Evolutionary conservation across 108 stramenopile species (phyloP).

Genomic region (Nannochloropsis salina): DNA sequence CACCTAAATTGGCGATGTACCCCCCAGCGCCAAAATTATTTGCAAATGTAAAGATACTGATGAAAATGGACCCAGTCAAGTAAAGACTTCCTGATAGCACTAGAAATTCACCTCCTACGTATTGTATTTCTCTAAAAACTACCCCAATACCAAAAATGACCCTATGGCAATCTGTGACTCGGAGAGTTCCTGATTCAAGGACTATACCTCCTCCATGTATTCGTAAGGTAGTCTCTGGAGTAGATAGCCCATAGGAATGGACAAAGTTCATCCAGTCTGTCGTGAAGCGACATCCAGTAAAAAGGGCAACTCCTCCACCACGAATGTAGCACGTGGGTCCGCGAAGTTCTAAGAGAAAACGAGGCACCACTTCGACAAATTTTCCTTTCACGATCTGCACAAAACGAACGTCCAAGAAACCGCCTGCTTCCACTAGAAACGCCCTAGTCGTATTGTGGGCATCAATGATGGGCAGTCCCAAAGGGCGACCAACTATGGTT

Average conservation of each 20-base stretch:
- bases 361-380: not conserved
- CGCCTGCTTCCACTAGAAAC: not conserved
- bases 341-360: not conserved
- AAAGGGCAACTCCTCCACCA: not conserved
- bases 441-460: not conserved
- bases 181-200: not conserved
- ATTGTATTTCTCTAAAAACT: not conserved
- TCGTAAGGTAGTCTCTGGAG: not conserved
- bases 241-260: not conserved
- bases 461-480: not conserved
- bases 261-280: not conserved
- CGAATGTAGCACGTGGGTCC: not conserved
- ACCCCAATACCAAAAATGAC: not conserved
- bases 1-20: not conserved
- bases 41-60: not conserved
- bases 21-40: not conserved
- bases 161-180: not conserved
- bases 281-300: not conserved
- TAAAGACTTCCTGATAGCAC: not conserved
- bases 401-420: not conserved
- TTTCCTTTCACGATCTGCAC: slow-evolving; percentile 12
- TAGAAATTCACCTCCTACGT: not conserved
- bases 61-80: slow-evolving; percentile 12
- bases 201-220: not conserved
- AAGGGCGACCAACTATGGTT: not conserved